Conservation (phyloP, 345 rosid species). For the Reutealis trisperma region DNA sequence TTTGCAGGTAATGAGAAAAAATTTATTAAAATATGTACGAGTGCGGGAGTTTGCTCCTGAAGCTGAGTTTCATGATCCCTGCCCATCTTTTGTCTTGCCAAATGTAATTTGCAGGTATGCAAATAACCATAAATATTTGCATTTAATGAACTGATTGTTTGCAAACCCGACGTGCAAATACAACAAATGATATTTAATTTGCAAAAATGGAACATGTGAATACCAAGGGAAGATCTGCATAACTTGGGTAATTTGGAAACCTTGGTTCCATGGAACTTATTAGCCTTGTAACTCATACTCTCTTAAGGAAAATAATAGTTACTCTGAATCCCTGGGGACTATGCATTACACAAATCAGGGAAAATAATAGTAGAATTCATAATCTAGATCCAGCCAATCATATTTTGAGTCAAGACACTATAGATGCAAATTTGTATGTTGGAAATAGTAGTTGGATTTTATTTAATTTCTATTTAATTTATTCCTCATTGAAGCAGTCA, state of each 20-base stretch:
- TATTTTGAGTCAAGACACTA: neutral
- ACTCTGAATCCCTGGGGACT: neutral
- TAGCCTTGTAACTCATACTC: neutral
- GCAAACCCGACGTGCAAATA: neutral
- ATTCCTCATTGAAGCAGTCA: neutral
- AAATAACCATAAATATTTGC: neutral
- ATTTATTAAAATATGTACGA: constrained; percentile 70
- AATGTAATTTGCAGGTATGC: constrained; percentile 85
- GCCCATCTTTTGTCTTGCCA: constrained; percentile 69
- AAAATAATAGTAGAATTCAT: neutral
- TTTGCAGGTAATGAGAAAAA: constrained; percentile 73
- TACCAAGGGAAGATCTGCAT: neutral
- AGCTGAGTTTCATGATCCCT: constrained; percentile 71
- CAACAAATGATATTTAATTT: neutral
- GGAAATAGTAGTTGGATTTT: neutral
- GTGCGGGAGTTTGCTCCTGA: constrained; percentile 80
- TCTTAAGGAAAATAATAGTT: neutral
- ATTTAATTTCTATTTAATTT: neutral
- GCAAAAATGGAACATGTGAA: neutral
- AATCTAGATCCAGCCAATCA: neutral
- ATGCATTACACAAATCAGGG: neutral
- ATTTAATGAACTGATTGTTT: neutral
- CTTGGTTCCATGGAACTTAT: no score
- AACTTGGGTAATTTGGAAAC: neutral
- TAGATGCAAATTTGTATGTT: neutral